These are phyloP conservation scores for Picochlorum sp. DNA, from an alignment of 139 green algal genomes.

Conservation along the genomic window DNA sequence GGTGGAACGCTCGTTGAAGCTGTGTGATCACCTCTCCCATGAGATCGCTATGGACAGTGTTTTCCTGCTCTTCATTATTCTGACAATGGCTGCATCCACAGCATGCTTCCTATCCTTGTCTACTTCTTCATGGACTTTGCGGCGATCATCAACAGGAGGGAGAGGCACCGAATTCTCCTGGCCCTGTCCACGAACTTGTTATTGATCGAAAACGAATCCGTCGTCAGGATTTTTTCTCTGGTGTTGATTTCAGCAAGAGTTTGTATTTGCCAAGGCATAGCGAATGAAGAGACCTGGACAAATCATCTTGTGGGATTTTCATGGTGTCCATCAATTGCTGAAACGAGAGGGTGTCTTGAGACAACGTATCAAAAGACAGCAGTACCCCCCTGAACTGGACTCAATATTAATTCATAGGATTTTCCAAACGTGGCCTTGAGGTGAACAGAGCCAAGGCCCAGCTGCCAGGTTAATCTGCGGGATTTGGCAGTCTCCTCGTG, in stretches of 20 bases:
- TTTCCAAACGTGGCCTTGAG: slow-evolving; percentile 82
- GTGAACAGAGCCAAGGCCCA: slow-evolving; percentile 71
- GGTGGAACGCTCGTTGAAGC: slow-evolving; percentile 92
- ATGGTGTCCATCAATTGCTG: slow-evolving; percentile 69
- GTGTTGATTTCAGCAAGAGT: slow-evolving; percentile 74
- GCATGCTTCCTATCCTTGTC: slow-evolving; percentile 70
- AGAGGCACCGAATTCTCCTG: slow-evolving; percentile 82
- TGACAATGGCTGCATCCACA: slow-evolving; percentile 48
- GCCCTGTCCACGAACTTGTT: slow-evolving; percentile 82
- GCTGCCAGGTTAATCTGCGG: slow-evolving; percentile 83
- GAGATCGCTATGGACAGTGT: slow-evolving; percentile 76
- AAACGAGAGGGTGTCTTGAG: slow-evolving; percentile 55
- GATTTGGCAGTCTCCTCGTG: slow-evolving; percentile 69
- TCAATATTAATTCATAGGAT: slow-evolving; percentile 80
- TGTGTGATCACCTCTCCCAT: slow-evolving; percentile 94
- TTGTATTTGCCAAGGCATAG: slow-evolving; percentile 86
- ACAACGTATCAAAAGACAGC: slow-evolving; percentile 64
- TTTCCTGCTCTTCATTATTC: slow-evolving; percentile 49
- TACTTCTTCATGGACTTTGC: slow-evolving; percentile 89
- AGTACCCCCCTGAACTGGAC: slow-evolving; percentile 77
- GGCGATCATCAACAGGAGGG: slow-evolving; percentile 79
- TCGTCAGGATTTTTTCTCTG: slow-evolving; percentile 59
- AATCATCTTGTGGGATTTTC: slow-evolving; percentile 83
- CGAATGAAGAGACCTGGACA: slow-evolving; percentile 73
- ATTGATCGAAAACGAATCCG: slow-evolving; percentile 84